Evolutionary conservation across 768 basidiomycete species (phyloP).

Genomic region (Tulasnella sp.): DNA sequence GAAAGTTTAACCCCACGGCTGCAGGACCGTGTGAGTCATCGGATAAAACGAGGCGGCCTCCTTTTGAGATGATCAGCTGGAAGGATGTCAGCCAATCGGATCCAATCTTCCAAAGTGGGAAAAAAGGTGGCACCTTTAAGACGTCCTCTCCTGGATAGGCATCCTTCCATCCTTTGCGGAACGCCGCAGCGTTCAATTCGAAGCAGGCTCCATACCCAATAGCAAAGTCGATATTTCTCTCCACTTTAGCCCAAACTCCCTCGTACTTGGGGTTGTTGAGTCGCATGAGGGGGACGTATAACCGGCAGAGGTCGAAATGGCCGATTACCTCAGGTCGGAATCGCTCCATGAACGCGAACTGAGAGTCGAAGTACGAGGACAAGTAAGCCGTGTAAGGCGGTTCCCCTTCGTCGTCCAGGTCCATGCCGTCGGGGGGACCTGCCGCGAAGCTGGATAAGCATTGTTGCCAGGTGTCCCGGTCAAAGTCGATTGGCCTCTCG

Average conservation of each 20-base stretch:
- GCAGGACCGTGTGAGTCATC: conserved; percentile 95
- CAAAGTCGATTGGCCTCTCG: conserved; percentile 88
- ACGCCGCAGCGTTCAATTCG: conserved; percentile 88
- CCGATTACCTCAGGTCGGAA: conserved; percentile 87
- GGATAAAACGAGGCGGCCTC: conserved; percentile 79
- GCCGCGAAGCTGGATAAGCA: conserved; percentile 49
- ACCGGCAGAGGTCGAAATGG: conserved; percentile 87
- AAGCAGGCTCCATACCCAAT: conserved; percentile 84
- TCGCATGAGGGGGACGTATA: conserved; percentile 65
- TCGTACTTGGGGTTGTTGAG: conserved; percentile 51
- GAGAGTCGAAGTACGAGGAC: conserved; percentile 76
- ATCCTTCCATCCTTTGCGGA: conserved; percentile 83
- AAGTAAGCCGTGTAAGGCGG: conserved; percentile 33
- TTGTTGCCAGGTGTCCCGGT: conserved; percentile 61
- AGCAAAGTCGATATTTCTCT: conserved; percentile 70
- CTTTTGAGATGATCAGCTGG: conserved; percentile 65
- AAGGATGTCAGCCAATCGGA: background rate
- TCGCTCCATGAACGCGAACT: conserved; percentile 62
- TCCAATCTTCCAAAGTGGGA: conserved; percentile 28
- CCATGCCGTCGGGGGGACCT: conserved; percentile 8
- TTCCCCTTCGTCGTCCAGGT: conserved; percentile 2
- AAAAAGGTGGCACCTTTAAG: conserved; percentile 52
- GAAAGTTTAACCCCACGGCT: conserved; percentile 84
- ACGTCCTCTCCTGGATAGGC: conserved; percentile 82
- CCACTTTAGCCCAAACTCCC: conserved; percentile 58